A percentile compares a stretch with the other conserved stretches of the same genome.
phyloP scores from a whole-genome alignment of 768 basidiomycete genomes.

The Lactarius quietus region DNA sequence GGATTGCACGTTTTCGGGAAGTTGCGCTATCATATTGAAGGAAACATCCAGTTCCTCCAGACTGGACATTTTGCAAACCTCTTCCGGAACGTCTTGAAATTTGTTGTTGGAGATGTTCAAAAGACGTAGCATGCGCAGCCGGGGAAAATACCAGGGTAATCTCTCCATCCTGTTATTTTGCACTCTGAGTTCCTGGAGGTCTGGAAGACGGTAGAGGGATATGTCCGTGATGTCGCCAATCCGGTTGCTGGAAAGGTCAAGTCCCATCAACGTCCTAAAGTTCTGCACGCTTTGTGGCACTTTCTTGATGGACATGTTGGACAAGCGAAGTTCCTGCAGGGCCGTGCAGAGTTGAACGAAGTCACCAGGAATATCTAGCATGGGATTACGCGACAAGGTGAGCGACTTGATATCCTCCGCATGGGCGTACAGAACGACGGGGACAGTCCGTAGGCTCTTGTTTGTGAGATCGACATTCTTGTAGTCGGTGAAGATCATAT shows the following conservation, averaged over 20 bases:
- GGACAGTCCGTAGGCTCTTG: conserved; percentile 80
- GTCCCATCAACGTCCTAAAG: conserved; percentile 64
- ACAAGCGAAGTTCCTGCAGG: conserved; percentile 81
- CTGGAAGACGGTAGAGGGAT: conserved; percentile 69
- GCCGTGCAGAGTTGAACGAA: conserved; percentile 87
- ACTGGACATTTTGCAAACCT: conserved; percentile 67
- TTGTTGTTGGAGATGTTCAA: conserved; percentile 98
- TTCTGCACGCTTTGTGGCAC: conserved; percentile 83
- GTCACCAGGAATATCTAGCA: conserved; percentile 94
- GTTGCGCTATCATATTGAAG: conserved; percentile 81
- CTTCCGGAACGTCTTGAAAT: conserved; percentile 69
- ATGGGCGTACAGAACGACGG: conserved; percentile 78
- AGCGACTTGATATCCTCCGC: conserved; percentile 82
- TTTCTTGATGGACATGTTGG: conserved; percentile 92
- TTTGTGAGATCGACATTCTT: conserved; percentile 80
- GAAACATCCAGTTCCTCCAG: conserved; percentile 89
- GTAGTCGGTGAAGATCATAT: conserved; percentile 64
- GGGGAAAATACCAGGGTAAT: conserved; percentile 82
- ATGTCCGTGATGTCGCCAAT: conserved; percentile 88
- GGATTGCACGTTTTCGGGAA: conserved; percentile 77
- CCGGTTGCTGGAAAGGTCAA: conserved; percentile 90
- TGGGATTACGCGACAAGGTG: conserved; percentile 89
- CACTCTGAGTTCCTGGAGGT: conserved; percentile 63
- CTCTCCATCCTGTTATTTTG: conserved; percentile 91
- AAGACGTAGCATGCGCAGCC: conserved; percentile 62